Evolutionary conservation across 345 rosid species (phyloP).

Genomic region (Moringa oleifera): DNA sequence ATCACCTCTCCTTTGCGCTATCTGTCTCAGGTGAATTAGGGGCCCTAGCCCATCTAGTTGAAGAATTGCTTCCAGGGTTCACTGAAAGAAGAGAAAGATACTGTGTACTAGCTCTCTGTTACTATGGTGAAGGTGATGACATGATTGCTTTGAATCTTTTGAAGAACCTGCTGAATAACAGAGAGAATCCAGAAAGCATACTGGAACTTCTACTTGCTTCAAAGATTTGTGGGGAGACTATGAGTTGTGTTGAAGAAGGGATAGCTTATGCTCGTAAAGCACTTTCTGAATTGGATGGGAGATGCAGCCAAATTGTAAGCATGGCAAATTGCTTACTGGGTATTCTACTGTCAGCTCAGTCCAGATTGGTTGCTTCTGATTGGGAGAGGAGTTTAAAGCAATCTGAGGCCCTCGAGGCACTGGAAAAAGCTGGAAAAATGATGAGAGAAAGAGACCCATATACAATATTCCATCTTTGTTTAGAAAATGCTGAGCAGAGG

Average conservation of each 20-base stretch:
- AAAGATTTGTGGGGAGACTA: conserved; percentile 50
- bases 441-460: conserved; percentile 36
- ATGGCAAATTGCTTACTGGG: conserved; percentile 45
- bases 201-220: conserved; percentile 55
- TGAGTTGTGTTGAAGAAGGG: conserved; percentile 46
- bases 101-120: conserved; percentile 48
- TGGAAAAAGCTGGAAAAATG: conserved; percentile 46
- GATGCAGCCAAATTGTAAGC: conserved; percentile 40
- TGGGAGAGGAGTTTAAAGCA: conserved; percentile 31
- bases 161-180: conserved; percentile 38
- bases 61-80: conserved; percentile 52
- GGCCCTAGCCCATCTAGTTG: conserved; percentile 48
- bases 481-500: conserved; percentile 72
- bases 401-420: conserved; percentile 44
- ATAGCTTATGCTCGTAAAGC: conserved; percentile 36
- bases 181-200: conserved; percentile 38
- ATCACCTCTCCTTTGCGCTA: conserved; percentile 66
- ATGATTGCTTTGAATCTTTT: conserved; percentile 53
- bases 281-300: conserved; percentile 22
- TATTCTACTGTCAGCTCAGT: conserved; percentile 37
- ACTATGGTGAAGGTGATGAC: conserved; percentile 53
- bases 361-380: conserved; percentile 36
- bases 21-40: conserved; percentile 47
- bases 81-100: conserved; percentile 37
- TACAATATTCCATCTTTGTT: conserved; percentile 37